These are phyloP conservation scores for Ogataea kodamae DNA, from an alignment of 805 yeast species.

Conservation along the genomic window DNA sequence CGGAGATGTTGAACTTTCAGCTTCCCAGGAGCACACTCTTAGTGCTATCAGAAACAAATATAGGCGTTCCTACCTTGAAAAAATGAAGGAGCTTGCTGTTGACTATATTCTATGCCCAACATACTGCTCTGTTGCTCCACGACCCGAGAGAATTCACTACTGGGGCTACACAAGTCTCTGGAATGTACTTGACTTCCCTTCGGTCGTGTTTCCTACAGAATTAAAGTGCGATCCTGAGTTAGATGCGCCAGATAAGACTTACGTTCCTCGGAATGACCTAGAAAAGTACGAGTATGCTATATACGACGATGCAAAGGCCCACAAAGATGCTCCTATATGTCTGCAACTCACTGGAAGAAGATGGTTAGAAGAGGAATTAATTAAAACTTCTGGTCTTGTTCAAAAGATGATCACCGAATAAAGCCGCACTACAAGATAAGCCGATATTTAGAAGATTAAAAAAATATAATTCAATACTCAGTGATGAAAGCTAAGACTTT, in stretches of 20 bases:
- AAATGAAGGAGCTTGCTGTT: conserved; percentile 22
- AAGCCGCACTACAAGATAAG: too few relatives aligned
- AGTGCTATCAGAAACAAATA: conserved; percentile 48
- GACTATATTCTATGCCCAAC: conserved; percentile 64
- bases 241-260: conserved; percentile 19
- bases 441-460: neutral
- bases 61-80: conserved; percentile 47
- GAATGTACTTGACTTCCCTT: conserved; percentile 66
- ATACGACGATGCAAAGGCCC: conserved; percentile 35
- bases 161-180: conserved; percentile 75
- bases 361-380: conserved; percentile 46
- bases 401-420: conserved; percentile 25
- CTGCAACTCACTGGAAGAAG: conserved; percentile 50
- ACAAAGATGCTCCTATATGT: conserved; percentile 44
- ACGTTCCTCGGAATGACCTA: conserved; percentile 21
- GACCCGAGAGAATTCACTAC: conserved; percentile 53
- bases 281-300: conserved; percentile 33
- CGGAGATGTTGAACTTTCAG: conserved; percentile 44
- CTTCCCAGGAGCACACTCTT: conserved; percentile 46
- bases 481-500: neutral
- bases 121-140: conserved; percentile 63
- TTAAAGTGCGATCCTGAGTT: conserved; percentile 40
- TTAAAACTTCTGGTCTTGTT: conserved; percentile 35
- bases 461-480: neutral
- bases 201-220: conserved; percentile 57